A percentile compares a stretch with the other conserved stretches of the same genome.
These are phyloP conservation scores for Mrakia hoshinonis DNA, from an alignment of 768 basidiomycete species.

Conservation along the genomic window DNA sequence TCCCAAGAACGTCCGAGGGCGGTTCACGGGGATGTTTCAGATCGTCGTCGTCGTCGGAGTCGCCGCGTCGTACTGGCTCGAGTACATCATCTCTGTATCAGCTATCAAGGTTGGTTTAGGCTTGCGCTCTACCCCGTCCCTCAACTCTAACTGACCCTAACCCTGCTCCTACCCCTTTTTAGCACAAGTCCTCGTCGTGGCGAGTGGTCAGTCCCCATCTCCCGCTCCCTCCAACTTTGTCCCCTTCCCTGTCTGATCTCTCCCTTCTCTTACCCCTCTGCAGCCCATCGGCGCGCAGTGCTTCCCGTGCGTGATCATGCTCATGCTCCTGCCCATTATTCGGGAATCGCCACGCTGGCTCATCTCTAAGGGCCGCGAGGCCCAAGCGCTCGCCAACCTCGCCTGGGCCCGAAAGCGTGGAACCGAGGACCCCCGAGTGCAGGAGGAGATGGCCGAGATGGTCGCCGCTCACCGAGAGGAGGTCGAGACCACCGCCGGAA, in stretches of 20 bases:
- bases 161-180: no score
- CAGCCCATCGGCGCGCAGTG: conserved; percentile 39
- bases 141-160: no score
- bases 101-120: no score
- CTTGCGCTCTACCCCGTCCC: no score
- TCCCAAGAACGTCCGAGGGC: conserved; percentile 75
- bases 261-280: no score
- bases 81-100: conserved; percentile 27
- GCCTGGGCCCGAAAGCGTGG: conserved; percentile 41
- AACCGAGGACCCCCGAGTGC: conserved; percentile 38
- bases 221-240: background rate
- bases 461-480: conserved; percentile 71
- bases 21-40: conserved; percentile 68
- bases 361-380: conserved; percentile 39
- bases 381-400: conserved; percentile 48
- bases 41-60: conserved; percentile 57
- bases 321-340: conserved; percentile 33
- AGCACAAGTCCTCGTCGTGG: conserved; percentile 23
- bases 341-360: conserved; percentile 41
- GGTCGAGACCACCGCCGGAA: conserved; percentile 53
- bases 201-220: conserved; percentile 14
- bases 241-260: conserved; percentile 13
- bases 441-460: conserved; percentile 53
- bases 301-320: conserved; percentile 42
- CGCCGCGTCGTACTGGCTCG: conserved; percentile 49